A percentile compares a stretch with the other conserved stretches of the same genome.
These are phyloP conservation scores for Chlorella ohadii DNA, from an alignment of 139 green algal genomes.

Conservation along the genomic window DNA sequence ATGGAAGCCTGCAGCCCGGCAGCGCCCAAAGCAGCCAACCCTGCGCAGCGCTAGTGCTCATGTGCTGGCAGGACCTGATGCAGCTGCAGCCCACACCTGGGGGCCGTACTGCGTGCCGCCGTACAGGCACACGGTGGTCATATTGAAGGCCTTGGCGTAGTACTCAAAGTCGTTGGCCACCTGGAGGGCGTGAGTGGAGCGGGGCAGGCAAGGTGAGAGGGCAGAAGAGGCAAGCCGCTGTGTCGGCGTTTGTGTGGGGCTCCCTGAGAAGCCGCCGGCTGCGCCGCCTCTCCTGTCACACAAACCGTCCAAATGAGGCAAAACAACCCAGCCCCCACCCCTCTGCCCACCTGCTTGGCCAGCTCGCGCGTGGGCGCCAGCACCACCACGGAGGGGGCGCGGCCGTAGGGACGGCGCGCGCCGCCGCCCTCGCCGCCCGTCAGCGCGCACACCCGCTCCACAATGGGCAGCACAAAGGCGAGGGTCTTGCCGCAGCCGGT, in stretches of 20 bases:
- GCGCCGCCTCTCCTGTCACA: too few relatives aligned
- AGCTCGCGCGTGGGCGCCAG: slow-evolving; percentile 97
- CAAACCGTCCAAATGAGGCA: too few relatives aligned
- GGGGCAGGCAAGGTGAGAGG: neutral
- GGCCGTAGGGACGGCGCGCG: slow-evolving; percentile 43
- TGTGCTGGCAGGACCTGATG: slow-evolving; percentile 28
- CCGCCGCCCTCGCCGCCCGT: slow-evolving; percentile 1
- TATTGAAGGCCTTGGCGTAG: slow-evolving; percentile 74
- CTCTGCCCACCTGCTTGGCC: slow-evolving; percentile 89
- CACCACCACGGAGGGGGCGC: slow-evolving; percentile 83
- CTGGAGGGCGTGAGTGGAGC: slow-evolving; percentile 42
- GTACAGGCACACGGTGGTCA: slow-evolving; percentile 93
- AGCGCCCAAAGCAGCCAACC: neutral
- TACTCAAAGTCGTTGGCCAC: slow-evolving; percentile 92
- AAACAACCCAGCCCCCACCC: neutral
- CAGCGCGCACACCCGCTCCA: slow-evolving; percentile 74
- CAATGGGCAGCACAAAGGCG: slow-evolving; percentile 96
- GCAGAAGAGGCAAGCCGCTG: neutral
- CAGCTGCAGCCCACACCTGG: slow-evolving; percentile 77
- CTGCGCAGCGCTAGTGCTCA: slow-evolving; percentile 63
- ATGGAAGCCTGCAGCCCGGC: neutral
- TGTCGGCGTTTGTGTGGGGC: too few relatives aligned
- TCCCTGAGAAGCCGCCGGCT: too few relatives aligned
- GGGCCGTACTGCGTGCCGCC: slow-evolving; percentile 87
- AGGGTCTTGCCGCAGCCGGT: slow-evolving; percentile 99